These are phyloP conservation scores for Aspergillus sp. DNA, from an alignment of 2,329 filamentous ascomycete species.

Conservation along the genomic window DNA sequence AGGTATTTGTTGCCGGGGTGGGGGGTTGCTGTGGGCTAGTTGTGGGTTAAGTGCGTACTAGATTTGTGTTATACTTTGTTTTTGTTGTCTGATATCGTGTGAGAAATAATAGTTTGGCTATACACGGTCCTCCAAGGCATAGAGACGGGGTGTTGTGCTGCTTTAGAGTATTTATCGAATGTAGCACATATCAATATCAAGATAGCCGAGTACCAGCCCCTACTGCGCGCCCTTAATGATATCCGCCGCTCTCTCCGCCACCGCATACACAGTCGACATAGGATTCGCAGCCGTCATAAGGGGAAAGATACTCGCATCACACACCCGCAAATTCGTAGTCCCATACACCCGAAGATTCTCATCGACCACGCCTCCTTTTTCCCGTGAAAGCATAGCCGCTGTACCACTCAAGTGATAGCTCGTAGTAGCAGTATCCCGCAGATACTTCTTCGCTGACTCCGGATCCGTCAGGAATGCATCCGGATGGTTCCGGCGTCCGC, in stretches of 20 bases:
- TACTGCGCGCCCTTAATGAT: slow-evolving; percentile 7
- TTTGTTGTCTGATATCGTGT: too few species aligned
- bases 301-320: slow-evolving; percentile 42
- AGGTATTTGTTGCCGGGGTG: too few species aligned
- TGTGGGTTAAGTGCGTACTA: too few species aligned
- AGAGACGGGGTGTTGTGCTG: too few species aligned
- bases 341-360: slow-evolving; percentile 35
- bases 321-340: slow-evolving; percentile 35
- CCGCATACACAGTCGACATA: slow-evolving; percentile 41
- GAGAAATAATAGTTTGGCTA: too few species aligned
- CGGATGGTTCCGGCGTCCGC: neutral
- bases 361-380: slow-evolving; percentile 36
- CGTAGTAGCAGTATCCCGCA: slow-evolving; percentile 9
- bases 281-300: slow-evolving; percentile 42
- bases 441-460: slow-evolving; percentile 14
- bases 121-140: too few species aligned
- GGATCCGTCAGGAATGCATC: slow-evolving; percentile 5
- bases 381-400: slow-evolving; percentile 33
- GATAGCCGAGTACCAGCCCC: too few species aligned
- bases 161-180: too few species aligned
- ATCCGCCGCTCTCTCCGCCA: slow-evolving; percentile 39
- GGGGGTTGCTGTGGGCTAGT: too few species aligned
- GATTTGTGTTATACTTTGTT: too few species aligned
- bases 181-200: too few species aligned
- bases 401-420: slow-evolving; percentile 22